Base-by-base conservation (phyloP, 768 basidiomycete genomes). In the Ephemerocybe angulata region DNA sequence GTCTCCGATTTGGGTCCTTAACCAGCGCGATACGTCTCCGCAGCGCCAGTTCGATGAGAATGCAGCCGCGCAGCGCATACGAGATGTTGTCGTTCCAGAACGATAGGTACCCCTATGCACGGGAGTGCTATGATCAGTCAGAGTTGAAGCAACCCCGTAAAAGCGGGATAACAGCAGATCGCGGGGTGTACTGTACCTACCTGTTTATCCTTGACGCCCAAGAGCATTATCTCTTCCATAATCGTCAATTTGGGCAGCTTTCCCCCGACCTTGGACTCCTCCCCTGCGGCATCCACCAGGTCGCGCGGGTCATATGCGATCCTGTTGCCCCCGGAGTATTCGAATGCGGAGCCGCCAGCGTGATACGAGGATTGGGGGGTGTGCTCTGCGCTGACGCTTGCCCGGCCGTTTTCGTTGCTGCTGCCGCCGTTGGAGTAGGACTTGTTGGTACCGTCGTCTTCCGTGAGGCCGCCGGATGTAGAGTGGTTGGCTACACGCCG, bases 31-130 rank as follows among this genome's bases (percentile, higher is more conserved):
- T 97, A 35, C 97, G 83, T 54, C 93, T 81, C 38, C 96, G 84
- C n/a, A 99, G 82, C 0, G 96, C 95, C 56, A 99, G 87, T 68
- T 99, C 96, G 53, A 98, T 88, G 58, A 99, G 83, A 64, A 99
- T 98, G 70, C 96, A 98, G 4, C 97, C 97, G n/a, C 97, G 85
- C 2, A 99, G 81, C 13, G 96, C 95, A 71, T 99, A 99, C 0
- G 94, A 97, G 61, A 99, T 99, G 73, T 98, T 98, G 78, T 99
- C 96, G 73, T 98, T 98, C 96, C 96, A 98, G 68, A 98, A 98
- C 1, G 93, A 96, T 35, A 98, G 84, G 70, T 98, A 97, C 31
- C 95, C 95, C 74, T 78, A 58, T 2, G 53, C 55, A 54, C 49
- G 49, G 58, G 54, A 46, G 38, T 13, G 44, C 53, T 50, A 43